These are phyloP conservation scores for Gaertneriomyces semiglobifer DNA, from an alignment of 192 early-diverging fungal species.

Conservation along the genomic window DNA sequence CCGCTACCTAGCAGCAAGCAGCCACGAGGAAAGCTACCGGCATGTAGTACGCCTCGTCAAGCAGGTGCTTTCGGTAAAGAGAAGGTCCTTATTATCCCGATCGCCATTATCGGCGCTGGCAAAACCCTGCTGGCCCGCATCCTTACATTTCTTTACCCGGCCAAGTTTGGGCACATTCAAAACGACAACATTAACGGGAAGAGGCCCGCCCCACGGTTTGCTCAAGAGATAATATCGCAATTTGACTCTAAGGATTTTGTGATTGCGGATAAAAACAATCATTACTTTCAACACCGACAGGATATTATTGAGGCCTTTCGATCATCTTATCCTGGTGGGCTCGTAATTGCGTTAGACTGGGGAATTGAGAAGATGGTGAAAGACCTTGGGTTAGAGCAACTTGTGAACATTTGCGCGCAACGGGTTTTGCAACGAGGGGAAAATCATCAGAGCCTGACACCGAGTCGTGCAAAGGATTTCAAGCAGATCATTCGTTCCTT, in stretches of 20 bases:
- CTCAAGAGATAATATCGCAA: constrained; percentile 49
- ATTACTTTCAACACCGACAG: constrained; percentile 51
- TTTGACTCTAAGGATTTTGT: constrained; percentile 64
- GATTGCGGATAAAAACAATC: constrained; percentile 79
- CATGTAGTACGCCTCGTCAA: background rate
- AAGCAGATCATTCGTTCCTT: constrained; percentile 58
- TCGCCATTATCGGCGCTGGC: constrained; percentile 78
- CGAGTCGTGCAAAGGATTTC: constrained; percentile 56
- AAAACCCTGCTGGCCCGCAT: constrained; percentile 47
- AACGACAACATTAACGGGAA: constrained; percentile 74
- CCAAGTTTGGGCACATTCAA: constrained; percentile 67
- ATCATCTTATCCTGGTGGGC: constrained; percentile 53
- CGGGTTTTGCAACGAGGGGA: constrained; percentile 68
- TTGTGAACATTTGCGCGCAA: constrained; percentile 50
- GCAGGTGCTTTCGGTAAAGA: constrained; percentile 1
- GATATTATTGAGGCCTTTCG: constrained; percentile 50
- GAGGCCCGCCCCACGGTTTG: constrained; percentile 51
- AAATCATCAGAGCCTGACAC: constrained; percentile 78
- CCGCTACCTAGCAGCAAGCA: too few relatives aligned
- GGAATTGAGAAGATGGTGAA: constrained; percentile 48
- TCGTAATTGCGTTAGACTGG: constrained; percentile 77
- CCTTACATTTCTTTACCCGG: constrained; percentile 24
- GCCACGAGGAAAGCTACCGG: background rate
- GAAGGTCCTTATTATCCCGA: constrained; percentile 60
- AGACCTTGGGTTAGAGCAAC: constrained; percentile 27